Conservation (phyloP, 140 eudicot species). For the Artemisia princeps region DNA sequence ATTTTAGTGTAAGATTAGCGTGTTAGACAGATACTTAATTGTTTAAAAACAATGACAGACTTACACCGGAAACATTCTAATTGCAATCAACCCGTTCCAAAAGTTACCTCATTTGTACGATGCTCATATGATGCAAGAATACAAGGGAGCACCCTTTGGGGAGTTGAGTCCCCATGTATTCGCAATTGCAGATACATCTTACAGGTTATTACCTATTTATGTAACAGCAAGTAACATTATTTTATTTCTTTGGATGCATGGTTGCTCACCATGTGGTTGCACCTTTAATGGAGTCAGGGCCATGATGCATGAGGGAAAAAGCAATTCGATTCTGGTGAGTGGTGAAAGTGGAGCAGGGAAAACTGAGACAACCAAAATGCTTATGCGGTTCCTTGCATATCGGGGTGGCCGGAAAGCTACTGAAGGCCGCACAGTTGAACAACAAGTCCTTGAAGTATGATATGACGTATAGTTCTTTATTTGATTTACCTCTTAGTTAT, state of each 20-base stretch:
- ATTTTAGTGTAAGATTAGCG: background rate
- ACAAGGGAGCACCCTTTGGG: slow-evolving; percentile 93
- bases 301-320: slow-evolving; percentile 79
- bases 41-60: slow-evolving; percentile 49
- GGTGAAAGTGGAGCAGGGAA: slow-evolving; percentile 99
- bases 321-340: slow-evolving; percentile 95
- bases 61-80: slow-evolving; percentile 92
- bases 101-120: slow-evolving; percentile 85
- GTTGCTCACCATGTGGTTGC: slow-evolving; percentile 9
- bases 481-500: slow-evolving; percentile 22
- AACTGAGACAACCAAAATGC: slow-evolving; percentile 99
- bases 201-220: slow-evolving; percentile 47
- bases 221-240: slow-evolving; percentile 14
- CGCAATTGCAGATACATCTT: slow-evolving; percentile 94
- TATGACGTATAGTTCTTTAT: slow-evolving; percentile 35
- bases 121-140: slow-evolving; percentile 95
- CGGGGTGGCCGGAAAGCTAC: slow-evolving; percentile 94
- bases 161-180: slow-evolving; percentile 98
- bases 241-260: slow-evolving; percentile 1
- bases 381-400: slow-evolving; percentile 92
- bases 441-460: slow-evolving; percentile 99
- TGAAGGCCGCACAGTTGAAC: slow-evolving; percentile 99
- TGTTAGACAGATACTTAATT: background rate
- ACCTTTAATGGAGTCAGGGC: slow-evolving; percentile 53
- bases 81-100: slow-evolving; percentile 97